Evolutionary conservation across 768 basidiomycete genomes (phyloP).

Genomic region (Lentinula aciculospora): DNA sequence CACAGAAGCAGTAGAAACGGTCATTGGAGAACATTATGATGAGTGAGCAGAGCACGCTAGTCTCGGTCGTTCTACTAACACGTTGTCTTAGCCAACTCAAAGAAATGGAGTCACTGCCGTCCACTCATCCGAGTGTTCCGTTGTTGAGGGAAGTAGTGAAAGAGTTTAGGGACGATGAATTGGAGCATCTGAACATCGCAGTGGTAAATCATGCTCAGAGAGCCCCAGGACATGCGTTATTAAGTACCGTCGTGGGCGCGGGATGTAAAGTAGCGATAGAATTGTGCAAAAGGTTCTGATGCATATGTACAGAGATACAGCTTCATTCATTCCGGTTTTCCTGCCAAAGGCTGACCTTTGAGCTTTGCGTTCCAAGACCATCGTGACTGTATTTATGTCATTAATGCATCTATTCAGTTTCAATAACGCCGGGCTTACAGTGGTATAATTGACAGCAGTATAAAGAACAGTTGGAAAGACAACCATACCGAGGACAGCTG

Average conservation of each 20-base stretch:
- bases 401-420: too few relatives aligned
- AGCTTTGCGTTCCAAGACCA: slow-evolving; percentile 24
- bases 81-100: slow-evolving; percentile 64
- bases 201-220: slow-evolving; percentile 83
- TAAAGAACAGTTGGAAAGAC: slow-evolving; percentile 7
- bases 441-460: background rate
- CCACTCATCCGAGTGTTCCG: slow-evolving; percentile 73
- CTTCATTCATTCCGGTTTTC: slow-evolving; percentile 1
- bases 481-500: slow-evolving; percentile 6
- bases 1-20: slow-evolving; percentile 96
- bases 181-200: slow-evolving; percentile 90
- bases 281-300: slow-evolving; percentile 76
- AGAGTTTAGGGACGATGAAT: slow-evolving; percentile 91
- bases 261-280: slow-evolving; percentile 91
- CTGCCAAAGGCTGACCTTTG: slow-evolving; percentile 22
- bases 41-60: slow-evolving; percentile 58
- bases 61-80: background rate
- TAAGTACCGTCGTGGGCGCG: slow-evolving; percentile 78
- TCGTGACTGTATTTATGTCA: slow-evolving; percentile 9
- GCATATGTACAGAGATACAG: background rate
- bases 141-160: slow-evolving; percentile 65
- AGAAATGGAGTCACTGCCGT: slow-evolving; percentile 57
- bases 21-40: slow-evolving; percentile 97
- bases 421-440: too few relatives aligned
- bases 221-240: slow-evolving; percentile 85